Base-by-base conservation (phyloP, 73 alveolate genomes). In the Paramecium tetraurelia region DNA sequence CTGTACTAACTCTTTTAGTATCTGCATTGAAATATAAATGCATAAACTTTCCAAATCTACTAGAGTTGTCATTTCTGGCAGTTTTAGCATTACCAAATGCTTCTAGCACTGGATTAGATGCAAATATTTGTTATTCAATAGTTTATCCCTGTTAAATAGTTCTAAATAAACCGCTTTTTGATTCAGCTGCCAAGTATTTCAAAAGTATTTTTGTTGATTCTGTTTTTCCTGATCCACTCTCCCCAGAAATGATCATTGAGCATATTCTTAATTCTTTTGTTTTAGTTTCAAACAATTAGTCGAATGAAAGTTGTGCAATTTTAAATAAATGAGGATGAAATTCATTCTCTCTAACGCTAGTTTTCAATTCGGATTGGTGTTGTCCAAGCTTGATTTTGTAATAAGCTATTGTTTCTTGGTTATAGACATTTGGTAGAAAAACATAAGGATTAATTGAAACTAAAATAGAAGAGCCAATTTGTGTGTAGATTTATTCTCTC, bases 61-160 rank as follows among this genome's bases (percentile, higher is more conserved):
- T 85, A 11, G 98, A 95, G 87, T 97, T 98, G 86, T 97, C 97
- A 93, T 97, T 97, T 86, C 98, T 97, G 53, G 95, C 93, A 14
- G 99, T 97, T 70, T 97, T 97, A 1, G 99, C 99, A 93, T 99
- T 99, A 36, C 99, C 99, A 93, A 99, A 99, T 18, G 99, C 99
- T 86, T 99, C 99, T 36, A 99, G 94, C n/a, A 99, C 87, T 20
- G 99, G 99, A 92, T 99, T 99, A 43, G 99, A 96, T 90, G 98
- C 99, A 36, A 98, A 94, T 11, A 63, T 33, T 63, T 63, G 12
- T 33, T 63, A 63, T 33, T 63, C 84, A 22, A 63, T 33, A 20
- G 84, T 63, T 31, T 63, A 63, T 22, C 84, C 84, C 4, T 63
- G 8, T 63, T 63, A 63, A 27, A 63, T 63, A 1, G 84, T 50